Evolutionary conservation across 2,329 filamentous ascomycete genomes (phyloP), one percentile per base, ranked within the genome.

Genomic region (Diaporthe australafricana): DNA sequence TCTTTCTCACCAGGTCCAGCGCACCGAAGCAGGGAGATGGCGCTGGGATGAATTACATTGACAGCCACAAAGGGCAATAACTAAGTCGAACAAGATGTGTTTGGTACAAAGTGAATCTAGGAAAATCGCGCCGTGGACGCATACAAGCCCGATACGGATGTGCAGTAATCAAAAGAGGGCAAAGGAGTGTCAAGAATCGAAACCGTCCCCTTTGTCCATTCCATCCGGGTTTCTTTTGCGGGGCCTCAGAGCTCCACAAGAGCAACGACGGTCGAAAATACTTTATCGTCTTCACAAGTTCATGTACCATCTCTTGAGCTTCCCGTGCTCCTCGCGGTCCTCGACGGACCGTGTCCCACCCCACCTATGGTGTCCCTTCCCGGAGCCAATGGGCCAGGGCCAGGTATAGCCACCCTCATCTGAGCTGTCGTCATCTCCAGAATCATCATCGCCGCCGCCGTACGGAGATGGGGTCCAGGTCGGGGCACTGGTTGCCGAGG

Each of bases 111-210:
- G 27, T 42, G n/a, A 69, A 27, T 52, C 30, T 68, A 48, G 40
- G 30, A 60, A 60, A 50, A 50, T 50, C 42, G 30, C 40, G 53
- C 42, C 20, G 45, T 50, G 17, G 53, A 60, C 53, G 42, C n/a
- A 27, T 30, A 2, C 8, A 55, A 48, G 22, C 38, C 35, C 35
- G 50, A 38, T 35, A 52, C 50, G n/a, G 27, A 53, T 25, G 45
- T 42, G 22, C 69, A 50, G n/a, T 25, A 52, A 40, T 38, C 42
- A 38, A 70, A 30, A 25, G n/a, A 69, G 38, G 35, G 57, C 56
- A 55, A 73, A 73, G 50, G 72, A 73, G 50, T 50, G 72, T 70
- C 72, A 55, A 72, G 72, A 73, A 72, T 25, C 32, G 17, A 72
- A 73, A 35, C 45, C 42, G 48, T 16, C 63, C 42, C 45, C 22